These are phyloP conservation scores for Singerocomus rubriflavus DNA, from an alignment of 1,284 basidiomycete species.

Conservation along the genomic window DNA sequence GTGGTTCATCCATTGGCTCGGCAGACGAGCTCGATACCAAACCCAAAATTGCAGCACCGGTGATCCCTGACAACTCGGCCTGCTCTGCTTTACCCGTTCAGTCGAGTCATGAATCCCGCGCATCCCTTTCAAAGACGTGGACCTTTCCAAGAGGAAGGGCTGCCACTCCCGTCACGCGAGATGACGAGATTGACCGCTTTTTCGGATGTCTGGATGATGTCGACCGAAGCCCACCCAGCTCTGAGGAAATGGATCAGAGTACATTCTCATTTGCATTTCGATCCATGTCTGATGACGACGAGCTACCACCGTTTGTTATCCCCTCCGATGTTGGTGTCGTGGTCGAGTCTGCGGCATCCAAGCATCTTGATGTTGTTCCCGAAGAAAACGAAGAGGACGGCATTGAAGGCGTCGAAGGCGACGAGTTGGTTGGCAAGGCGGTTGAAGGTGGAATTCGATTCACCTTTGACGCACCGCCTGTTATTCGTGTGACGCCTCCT, in stretches of 20 bases:
- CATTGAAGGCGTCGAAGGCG: slow-evolving; percentile 37
- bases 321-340: slow-evolving; percentile 52
- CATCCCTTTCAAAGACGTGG: slow-evolving; percentile 65
- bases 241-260: slow-evolving; percentile 53
- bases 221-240: slow-evolving; percentile 42
- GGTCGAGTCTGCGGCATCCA: slow-evolving; percentile 32
- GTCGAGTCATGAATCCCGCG: slow-evolving; percentile 32
- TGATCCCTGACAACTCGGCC: slow-evolving; percentile 4
- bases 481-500: slow-evolving; percentile 40
- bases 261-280: slow-evolving; percentile 53
- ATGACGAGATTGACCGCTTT: slow-evolving; percentile 53
- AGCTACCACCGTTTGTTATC: slow-evolving; percentile 48
- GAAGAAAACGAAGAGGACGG: slow-evolving; percentile 48
- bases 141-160: slow-evolving; percentile 55
- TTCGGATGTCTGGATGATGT: slow-evolving; percentile 69
- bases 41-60: not conserved
- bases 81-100: slow-evolving; percentile 12
- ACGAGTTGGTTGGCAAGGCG: slow-evolving; percentile 45
- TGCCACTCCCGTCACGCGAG: slow-evolving; percentile 16
- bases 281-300: slow-evolving; percentile 42
- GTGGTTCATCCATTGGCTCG: slow-evolving; percentile 55
- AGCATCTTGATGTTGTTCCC: slow-evolving; percentile 38
- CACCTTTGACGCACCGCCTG: slow-evolving; percentile 56
- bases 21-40: slow-evolving; percentile 40
- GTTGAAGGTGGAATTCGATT: slow-evolving; percentile 66